Conservation (phyloP, 768 basidiomycete species). For the Coprinopsis marcescibilis region DNA sequence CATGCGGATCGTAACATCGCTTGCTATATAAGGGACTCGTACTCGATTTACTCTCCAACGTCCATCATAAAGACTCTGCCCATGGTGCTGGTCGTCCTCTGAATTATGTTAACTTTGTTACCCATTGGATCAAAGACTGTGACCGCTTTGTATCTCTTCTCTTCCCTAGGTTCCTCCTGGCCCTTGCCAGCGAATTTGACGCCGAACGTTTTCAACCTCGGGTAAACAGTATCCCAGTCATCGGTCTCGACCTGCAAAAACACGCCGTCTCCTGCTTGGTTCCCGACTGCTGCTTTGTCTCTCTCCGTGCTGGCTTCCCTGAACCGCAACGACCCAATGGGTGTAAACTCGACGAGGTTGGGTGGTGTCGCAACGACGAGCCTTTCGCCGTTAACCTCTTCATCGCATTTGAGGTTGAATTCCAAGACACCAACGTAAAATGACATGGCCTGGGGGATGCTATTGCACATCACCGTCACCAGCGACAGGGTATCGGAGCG, state of each 20-base stretch:
- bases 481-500: slow-evolving; percentile 17
- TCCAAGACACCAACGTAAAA: slow-evolving; percentile 19
- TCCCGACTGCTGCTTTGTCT: slow-evolving; percentile 15
- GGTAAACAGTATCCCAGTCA: slow-evolving; percentile 14
- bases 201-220: slow-evolving; percentile 16
- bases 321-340: slow-evolving; percentile 13
- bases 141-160: slow-evolving; percentile 11
- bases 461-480: slow-evolving; percentile 15
- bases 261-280: slow-evolving; percentile 16
- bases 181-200: slow-evolving; percentile 11
- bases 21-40: too few species aligned
- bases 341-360: slow-evolving; percentile 18
- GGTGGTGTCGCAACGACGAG: slow-evolving; percentile 17
- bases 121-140: slow-evolving; percentile 16
- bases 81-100: slow-evolving; percentile 15
- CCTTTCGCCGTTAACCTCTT: slow-evolving; percentile 16
- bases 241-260: slow-evolving; percentile 18
- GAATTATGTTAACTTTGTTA: slow-evolving; percentile 16
- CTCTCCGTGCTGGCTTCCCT: slow-evolving; percentile 12
- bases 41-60: slow-evolving; percentile 12
- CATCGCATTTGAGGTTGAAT: slow-evolving; percentile 19
- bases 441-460: slow-evolving; percentile 13
- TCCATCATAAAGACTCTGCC: slow-evolving; percentile 17
- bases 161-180: slow-evolving; percentile 13
- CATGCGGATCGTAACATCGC: too few species aligned